A percentile compares a stretch with the other conserved stretches of the same genome.
These are phyloP conservation scores for Sarocladium kiliense DNA, from an alignment of 2,329 filamentous ascomycete species.

Conservation along the genomic window DNA sequence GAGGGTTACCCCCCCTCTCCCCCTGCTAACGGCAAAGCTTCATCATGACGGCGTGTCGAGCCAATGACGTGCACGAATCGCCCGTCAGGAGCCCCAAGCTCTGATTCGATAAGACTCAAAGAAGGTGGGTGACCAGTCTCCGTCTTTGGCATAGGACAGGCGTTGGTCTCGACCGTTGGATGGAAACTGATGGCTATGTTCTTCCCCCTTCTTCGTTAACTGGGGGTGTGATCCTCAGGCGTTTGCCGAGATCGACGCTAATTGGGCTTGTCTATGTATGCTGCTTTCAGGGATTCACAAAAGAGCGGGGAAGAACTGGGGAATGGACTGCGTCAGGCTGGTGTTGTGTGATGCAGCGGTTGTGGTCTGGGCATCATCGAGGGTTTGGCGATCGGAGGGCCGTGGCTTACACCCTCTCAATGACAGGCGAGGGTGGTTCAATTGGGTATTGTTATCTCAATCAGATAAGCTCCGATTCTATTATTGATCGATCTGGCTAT, in stretches of 20 bases:
- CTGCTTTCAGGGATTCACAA: not conserved
- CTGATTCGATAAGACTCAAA: not conserved
- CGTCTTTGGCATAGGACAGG: not conserved
- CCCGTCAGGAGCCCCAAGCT: not conserved
- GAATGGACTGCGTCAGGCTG: not conserved
- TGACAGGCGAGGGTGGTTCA: not conserved
- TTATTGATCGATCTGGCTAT: too few relatives aligned
- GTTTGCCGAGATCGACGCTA: conserved; percentile 1
- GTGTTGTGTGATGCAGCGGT: conserved; percentile 1
- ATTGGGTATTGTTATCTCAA: not conserved
- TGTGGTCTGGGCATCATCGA: conserved; percentile 6
- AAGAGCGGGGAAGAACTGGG: not conserved
- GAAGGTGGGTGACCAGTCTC: not conserved
- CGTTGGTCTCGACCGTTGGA: too few relatives aligned
- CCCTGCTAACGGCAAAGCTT: not conserved
- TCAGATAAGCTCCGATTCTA: too few relatives aligned
- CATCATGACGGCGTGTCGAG: conserved; percentile 7
- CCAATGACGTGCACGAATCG: conserved; percentile 8
- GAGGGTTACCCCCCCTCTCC: not conserved
- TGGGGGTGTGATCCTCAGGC: not conserved
- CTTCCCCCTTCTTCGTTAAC: not conserved
- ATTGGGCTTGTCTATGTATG: not conserved
- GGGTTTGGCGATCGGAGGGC: conserved; percentile 1
- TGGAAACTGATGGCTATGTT: not conserved
- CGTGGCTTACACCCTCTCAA: not conserved